Conservation (phyloP, 2,329 filamentous ascomycete genomes). For the Arthrobotrys iridis region DNA sequence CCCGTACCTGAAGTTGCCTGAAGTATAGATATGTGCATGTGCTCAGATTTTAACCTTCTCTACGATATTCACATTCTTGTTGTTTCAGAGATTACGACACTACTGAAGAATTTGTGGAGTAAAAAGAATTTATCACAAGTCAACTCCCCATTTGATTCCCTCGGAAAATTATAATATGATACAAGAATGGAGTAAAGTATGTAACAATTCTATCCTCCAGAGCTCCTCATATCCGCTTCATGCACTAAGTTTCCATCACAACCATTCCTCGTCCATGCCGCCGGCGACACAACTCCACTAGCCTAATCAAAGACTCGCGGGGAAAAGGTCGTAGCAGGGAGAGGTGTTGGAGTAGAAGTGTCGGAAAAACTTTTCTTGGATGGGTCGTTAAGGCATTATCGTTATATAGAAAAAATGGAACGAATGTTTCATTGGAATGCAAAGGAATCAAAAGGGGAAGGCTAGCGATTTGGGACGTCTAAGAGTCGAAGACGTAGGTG, state of each 20-base stretch:
- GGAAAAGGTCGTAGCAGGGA: slow-evolving; percentile 4
- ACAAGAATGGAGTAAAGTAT: slow-evolving; percentile 54
- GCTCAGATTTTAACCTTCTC: neutral
- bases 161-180: slow-evolving; percentile 43
- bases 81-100: neutral
- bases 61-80: neutral
- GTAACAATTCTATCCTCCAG: slow-evolving; percentile 31
- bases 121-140: slow-evolving; percentile 22
- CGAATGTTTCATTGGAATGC: slow-evolving; percentile 29
- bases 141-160: slow-evolving; percentile 40
- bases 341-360: neutral
- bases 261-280: slow-evolving; percentile 12
- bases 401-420: slow-evolving; percentile 22
- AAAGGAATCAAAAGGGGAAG: slow-evolving; percentile 31
- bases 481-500: slow-evolving; percentile 59
- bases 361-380: slow-evolving; percentile 6
- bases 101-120: slow-evolving; percentile 1
- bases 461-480: slow-evolving; percentile 41
- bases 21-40: slow-evolving; percentile 2
- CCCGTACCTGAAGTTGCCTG: neutral
- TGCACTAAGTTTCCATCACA: slow-evolving; percentile 4
- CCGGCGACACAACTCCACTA: slow-evolving; percentile 24
- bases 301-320: slow-evolving; percentile 30
- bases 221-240: slow-evolving; percentile 19
- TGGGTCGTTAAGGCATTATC: slow-evolving; percentile 28